Evolutionary conservation across 2,329 filamentous ascomycete genomes (phyloP).

Genomic region (Pseudofabraea citricarpa): DNA sequence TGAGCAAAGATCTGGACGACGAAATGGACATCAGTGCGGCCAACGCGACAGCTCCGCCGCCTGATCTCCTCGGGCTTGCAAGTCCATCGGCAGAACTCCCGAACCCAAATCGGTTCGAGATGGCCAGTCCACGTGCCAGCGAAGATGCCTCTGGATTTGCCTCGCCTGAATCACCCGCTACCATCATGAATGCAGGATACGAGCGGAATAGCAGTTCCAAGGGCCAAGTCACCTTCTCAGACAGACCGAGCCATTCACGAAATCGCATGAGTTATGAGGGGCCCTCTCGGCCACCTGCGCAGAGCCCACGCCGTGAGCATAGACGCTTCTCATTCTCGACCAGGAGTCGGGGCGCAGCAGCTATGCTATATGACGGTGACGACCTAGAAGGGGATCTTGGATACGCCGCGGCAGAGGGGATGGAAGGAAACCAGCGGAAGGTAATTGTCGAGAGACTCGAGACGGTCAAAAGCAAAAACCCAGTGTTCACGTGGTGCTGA

Average conservation of each 20-base stretch:
- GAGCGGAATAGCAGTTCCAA: slow-evolving; percentile 11
- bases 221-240: slow-evolving; percentile 22
- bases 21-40: slow-evolving; percentile 87
- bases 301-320: slow-evolving; percentile 10
- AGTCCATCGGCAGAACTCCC: slow-evolving; percentile 62
- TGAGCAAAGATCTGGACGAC: slow-evolving; percentile 54
- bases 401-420: slow-evolving; percentile 88
- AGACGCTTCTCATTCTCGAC: slow-evolving; percentile 35
- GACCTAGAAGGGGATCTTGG: slow-evolving; percentile 89
- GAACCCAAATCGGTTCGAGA: slow-evolving; percentile 71
- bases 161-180: slow-evolving; percentile 15
- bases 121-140: slow-evolving; percentile 39
- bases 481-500: slow-evolving; percentile 97
- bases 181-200: slow-evolving; percentile 9
- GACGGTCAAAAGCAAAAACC: slow-evolving; percentile 90
- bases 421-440: slow-evolving; percentile 86
- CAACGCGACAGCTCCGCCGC: slow-evolving; percentile 49
- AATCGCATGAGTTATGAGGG: slow-evolving; percentile 29
- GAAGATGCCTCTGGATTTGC: slow-evolving; percentile 17
- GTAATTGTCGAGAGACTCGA: slow-evolving; percentile 96
- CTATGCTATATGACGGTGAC: slow-evolving; percentile 57
- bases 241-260: slow-evolving; percentile 21
- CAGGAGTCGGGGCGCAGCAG: slow-evolving; percentile 23
- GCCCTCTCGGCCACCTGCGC: slow-evolving; percentile 18
- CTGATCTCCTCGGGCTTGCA: slow-evolving; percentile 57